These are phyloP conservation scores for Phialophora tarda DNA, from an alignment of 2,329 filamentous ascomycete genomes.

Conservation along the genomic window DNA sequence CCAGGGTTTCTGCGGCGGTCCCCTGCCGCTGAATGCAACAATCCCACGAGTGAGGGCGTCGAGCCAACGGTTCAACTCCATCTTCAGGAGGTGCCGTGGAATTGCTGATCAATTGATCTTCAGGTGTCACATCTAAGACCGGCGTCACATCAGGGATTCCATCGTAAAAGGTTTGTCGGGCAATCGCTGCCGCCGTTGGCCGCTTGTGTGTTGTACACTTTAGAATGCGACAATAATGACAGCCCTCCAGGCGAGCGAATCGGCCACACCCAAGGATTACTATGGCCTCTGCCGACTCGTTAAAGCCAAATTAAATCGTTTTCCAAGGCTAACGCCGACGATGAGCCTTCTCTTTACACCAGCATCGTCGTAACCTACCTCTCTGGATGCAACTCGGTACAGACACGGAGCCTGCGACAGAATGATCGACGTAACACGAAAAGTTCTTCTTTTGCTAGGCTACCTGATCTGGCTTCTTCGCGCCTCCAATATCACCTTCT, in stretches of 20 bases:
- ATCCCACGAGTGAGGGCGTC: neutral
- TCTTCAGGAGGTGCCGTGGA: neutral
- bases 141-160: neutral
- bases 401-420: neutral
- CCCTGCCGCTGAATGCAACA: neutral
- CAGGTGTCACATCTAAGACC: neutral
- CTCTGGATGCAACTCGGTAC: slow-evolving; percentile 1
- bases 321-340: neutral
- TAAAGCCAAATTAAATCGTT: neutral
- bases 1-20: neutral
- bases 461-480: slow-evolving; percentile 16
- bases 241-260: neutral
- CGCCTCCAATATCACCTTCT: slow-evolving; percentile 11
- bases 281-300: neutral
- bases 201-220: neutral
- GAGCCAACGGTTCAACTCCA: neutral
- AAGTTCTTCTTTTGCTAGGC: slow-evolving; percentile 28
- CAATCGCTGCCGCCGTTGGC: neutral
- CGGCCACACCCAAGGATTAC: neutral
- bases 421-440: slow-evolving; percentile 18
- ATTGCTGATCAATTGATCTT: neutral
- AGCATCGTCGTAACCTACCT: neutral
- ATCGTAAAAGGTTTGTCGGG: neutral
- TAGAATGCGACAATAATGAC: neutral
- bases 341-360: neutral